These are phyloP conservation scores for Coelastrella sp. DNA, from an alignment of 139 green algal species.

Conservation along the genomic window DNA sequence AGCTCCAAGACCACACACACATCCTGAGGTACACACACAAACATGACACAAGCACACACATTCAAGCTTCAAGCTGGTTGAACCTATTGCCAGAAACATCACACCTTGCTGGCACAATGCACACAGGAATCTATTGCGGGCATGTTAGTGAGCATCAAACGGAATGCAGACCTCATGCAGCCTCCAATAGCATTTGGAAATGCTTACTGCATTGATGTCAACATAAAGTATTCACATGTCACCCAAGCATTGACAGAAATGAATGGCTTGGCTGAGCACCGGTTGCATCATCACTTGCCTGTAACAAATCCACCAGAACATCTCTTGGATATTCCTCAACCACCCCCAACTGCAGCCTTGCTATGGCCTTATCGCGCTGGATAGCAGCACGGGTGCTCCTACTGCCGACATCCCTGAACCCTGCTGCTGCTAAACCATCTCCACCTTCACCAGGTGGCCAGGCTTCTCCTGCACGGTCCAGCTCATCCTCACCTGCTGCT, in stretches of 20 bases:
- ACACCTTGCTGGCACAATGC: neutral
- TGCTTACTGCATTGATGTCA: too few species aligned
- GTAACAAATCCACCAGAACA: slow-evolving; percentile 76
- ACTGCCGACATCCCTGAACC: neutral
- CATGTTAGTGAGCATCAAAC: too few species aligned
- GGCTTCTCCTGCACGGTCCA: neutral
- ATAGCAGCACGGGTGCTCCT: slow-evolving; percentile 54
- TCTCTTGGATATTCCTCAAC: slow-evolving; percentile 70
- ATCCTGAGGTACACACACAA: slow-evolving; percentile 60
- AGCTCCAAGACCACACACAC: slow-evolving; percentile 80
- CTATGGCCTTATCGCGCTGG: slow-evolving; percentile 69
- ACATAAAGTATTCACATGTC: too few species aligned
- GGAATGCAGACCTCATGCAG: too few species aligned
- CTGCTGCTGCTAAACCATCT: neutral
- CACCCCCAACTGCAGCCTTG: slow-evolving; percentile 66
- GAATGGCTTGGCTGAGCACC: too few species aligned
- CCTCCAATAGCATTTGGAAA: too few species aligned
- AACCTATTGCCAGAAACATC: neutral
- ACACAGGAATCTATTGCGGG: too few species aligned
- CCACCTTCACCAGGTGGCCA: neutral
- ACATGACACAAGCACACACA: neutral
- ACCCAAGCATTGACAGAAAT: too few species aligned
- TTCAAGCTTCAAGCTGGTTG: neutral
- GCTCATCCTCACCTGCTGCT: slow-evolving; percentile 15
- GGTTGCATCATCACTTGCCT: slow-evolving; percentile 53